phyloP scores from a whole-genome alignment of 2,329 filamentous ascomycete species.

The Monosporascus sp. region DNA sequence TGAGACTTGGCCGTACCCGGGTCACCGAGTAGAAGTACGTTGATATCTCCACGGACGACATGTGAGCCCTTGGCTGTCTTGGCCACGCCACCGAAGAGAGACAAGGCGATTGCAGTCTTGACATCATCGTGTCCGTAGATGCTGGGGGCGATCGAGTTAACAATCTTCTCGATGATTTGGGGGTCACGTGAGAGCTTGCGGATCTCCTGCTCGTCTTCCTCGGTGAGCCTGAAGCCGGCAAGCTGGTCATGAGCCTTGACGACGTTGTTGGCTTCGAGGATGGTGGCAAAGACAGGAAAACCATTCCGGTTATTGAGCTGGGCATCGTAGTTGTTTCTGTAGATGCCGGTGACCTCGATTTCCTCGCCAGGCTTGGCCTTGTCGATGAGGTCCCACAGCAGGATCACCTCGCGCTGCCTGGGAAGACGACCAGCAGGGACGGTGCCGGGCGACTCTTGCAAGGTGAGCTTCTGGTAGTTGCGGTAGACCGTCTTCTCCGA shows the following conservation, averaged over 20 bases:
- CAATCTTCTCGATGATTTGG: slow-evolving; percentile 85
- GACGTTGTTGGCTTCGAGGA: slow-evolving; percentile 94
- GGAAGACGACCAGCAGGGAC: slow-evolving; percentile 93
- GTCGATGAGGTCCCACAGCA: slow-evolving; percentile 96
- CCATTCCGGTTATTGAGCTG: slow-evolving; percentile 98
- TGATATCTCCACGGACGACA: slow-evolving; percentile 93
- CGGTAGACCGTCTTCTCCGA: slow-evolving; percentile 97
- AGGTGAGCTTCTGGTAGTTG: slow-evolving; percentile 95
- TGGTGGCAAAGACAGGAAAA: slow-evolving; percentile 96
- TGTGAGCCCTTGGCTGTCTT: slow-evolving; percentile 87
- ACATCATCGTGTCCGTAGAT: slow-evolving; percentile 97
- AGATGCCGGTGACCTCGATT: slow-evolving; percentile 93
- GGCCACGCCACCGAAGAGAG: slow-evolving; percentile 88
- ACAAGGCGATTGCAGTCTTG: slow-evolving; percentile 93
- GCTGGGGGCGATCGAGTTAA: slow-evolving; percentile 89
- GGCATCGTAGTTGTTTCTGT: slow-evolving; percentile 97
- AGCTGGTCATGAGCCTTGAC: slow-evolving; percentile 97
- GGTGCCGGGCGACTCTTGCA: slow-evolving; percentile 95
- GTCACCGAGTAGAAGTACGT: slow-evolving; percentile 91
- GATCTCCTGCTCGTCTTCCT: slow-evolving; percentile 90
- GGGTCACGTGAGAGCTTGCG: slow-evolving; percentile 83
- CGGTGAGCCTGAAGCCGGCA: slow-evolving; percentile 89
- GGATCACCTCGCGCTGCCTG: slow-evolving; percentile 86
- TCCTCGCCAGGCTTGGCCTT: slow-evolving; percentile 96
- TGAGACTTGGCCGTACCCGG: slow-evolving; percentile 98